Evolutionary conservation across 1,284 basidiomycete species (phyloP).

Genomic region (Spongispora temasekensis): DNA sequence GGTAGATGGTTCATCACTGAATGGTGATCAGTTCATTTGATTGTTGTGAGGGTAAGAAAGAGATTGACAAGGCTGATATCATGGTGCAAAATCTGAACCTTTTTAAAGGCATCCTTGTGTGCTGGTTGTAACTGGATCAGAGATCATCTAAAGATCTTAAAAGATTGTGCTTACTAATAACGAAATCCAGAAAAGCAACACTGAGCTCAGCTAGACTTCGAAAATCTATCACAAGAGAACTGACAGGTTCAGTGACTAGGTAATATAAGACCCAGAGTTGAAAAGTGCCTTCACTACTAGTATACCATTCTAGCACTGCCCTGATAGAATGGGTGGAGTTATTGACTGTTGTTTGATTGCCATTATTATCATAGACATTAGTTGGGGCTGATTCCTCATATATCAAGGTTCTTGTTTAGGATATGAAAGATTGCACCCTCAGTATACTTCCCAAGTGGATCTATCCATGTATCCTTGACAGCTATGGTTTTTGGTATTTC

Average conservation of each 20-base stretch:
- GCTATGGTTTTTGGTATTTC: neutral
- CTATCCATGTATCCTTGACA: slow-evolving; percentile 8
- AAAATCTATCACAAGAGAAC: neutral
- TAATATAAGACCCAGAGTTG: neutral
- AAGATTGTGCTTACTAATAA: neutral
- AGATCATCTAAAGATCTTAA: neutral
- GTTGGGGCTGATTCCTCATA: slow-evolving; percentile 3
- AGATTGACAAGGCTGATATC: neutral
- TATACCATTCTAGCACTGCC: neutral
- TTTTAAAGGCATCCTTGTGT: neutral
- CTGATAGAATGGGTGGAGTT: neutral
- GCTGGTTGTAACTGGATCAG: neutral
- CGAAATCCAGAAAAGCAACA: neutral
- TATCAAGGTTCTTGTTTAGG: neutral
- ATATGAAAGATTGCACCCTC: slow-evolving; percentile 6
- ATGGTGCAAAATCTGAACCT: neutral
- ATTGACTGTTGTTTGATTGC: neutral
- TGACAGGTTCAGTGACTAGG: neutral
- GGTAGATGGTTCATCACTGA: neutral
- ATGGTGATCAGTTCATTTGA: neutral
- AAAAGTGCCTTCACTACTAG: neutral
- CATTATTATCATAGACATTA: neutral
- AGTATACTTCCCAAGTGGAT: slow-evolving; percentile 10
- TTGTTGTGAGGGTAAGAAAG: neutral
- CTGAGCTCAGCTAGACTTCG: neutral